A percentile compares a stretch with the other conserved stretches of the same genome.
Conservation (phyloP, 352 stramenopile genomes). For the Phytophthora litchii region DNA sequence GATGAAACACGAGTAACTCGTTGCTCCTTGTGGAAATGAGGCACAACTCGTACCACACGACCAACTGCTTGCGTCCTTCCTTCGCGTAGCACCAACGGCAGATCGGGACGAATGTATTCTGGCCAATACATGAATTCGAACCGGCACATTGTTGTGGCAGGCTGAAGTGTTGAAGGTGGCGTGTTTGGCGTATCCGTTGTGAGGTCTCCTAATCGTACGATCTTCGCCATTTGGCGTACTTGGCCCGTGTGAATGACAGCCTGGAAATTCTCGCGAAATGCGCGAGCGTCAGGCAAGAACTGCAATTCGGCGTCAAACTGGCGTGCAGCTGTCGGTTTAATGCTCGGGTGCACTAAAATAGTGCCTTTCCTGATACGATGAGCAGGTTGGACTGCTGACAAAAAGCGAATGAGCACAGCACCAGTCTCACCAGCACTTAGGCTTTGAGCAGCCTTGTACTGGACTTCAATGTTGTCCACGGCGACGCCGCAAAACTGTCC, state of each 20-base stretch:
- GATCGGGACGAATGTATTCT: constrained; percentile 80
- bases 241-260: constrained; percentile 83
- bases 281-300: constrained; percentile 58
- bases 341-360: constrained; percentile 76
- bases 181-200: constrained; percentile 6
- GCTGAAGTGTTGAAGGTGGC: constrained; percentile 12
- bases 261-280: constrained; percentile 77
- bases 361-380: constrained; percentile 64
- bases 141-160: constrained; percentile 61
- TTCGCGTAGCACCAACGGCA: constrained; percentile 79
- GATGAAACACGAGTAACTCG: constrained; percentile 49
- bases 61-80: constrained; percentile 70
- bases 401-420: constrained; percentile 64
- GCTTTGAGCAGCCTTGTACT: constrained; percentile 63
- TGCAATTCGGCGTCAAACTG: constrained; percentile 84
- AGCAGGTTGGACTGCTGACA: constrained; percentile 21
- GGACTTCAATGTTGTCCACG: constrained; percentile 83
- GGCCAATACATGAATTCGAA: constrained; percentile 91
- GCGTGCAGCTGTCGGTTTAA: constrained; percentile 59
- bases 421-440: constrained; percentile 75
- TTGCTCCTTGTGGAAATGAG: constrained; percentile 50
- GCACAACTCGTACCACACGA: constrained; percentile 65
- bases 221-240: constrained; percentile 82
- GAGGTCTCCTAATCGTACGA: constrained; percentile 53
- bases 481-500: constrained; percentile 70